Conservation (phyloP, 345 rosid species). For the Cardamine chenopodiifolia region DNA sequence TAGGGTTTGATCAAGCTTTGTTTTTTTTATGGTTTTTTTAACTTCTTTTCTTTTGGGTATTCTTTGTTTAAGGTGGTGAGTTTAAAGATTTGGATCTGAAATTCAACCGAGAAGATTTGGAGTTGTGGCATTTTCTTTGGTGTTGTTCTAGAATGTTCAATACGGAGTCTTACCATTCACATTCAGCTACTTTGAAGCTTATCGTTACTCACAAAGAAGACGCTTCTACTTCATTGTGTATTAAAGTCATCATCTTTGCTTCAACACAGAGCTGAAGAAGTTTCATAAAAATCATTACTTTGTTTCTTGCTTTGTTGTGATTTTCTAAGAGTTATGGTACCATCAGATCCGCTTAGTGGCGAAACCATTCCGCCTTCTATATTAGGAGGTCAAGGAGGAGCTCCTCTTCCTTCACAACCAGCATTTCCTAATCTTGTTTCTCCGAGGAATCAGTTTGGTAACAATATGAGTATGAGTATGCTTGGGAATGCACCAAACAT, state of each 20-base stretch:
- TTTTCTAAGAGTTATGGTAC: conserved; percentile 61
- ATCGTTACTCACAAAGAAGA: conserved; percentile 20
- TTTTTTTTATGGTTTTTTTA: conserved; percentile 19
- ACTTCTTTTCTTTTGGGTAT: conserved; percentile 21
- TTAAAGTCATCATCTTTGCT: conserved; percentile 46
- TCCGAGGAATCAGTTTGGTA: conserved; percentile 68
- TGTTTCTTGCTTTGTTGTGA: conserved; percentile 36
- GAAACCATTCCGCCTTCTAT: conserved; percentile 71
- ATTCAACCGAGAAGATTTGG: conserved; percentile 17
- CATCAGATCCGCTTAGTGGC: conserved; percentile 79
- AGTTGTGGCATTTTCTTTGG: background rate
- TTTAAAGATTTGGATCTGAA: conserved; percentile 36
- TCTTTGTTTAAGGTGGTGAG: conserved; percentile 25
- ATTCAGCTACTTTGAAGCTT: conserved; percentile 40
- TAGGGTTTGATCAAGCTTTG: conserved; percentile 51
- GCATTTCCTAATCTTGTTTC: conserved; percentile 71
- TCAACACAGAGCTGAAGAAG: conserved; percentile 45
- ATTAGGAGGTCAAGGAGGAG: conserved; percentile 82
- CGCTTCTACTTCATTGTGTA: conserved; percentile 36
- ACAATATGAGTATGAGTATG: conserved; percentile 63
- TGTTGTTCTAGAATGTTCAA: conserved; percentile 37
- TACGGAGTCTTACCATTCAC: conserved; percentile 34
- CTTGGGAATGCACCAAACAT: conserved; percentile 78
- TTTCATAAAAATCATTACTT: conserved; percentile 30
- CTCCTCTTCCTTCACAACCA: conserved; percentile 63